Conservation (phyloP, 2,329 filamentous ascomycete genomes). For the Fusarium hostae region DNA sequence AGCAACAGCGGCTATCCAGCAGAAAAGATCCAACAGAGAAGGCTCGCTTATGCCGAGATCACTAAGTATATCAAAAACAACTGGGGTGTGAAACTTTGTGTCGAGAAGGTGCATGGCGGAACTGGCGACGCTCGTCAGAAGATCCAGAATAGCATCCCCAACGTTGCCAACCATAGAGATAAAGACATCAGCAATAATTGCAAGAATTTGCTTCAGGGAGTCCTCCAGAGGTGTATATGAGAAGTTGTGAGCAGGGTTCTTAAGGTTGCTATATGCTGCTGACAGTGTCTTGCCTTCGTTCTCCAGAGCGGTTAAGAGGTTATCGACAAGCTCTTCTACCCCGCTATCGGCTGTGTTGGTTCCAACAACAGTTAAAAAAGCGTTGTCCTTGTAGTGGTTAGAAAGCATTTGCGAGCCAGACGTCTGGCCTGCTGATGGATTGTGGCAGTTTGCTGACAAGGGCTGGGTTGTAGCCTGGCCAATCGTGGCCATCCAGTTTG, state of each 20-base stretch:
- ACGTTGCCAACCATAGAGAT: neutral
- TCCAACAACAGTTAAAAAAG: rapidly evolving
- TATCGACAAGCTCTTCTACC: neutral
- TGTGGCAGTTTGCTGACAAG: neutral
- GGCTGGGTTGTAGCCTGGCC: neutral
- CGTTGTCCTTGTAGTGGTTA: neutral
- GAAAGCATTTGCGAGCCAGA: neutral
- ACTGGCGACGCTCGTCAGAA: neutral
- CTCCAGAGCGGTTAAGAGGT: rapidly evolving
- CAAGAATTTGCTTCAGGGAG: neutral
- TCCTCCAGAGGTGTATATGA: rapidly evolving
- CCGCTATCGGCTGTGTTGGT: neutral
- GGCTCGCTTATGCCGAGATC: neutral
- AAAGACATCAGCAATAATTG: neutral
- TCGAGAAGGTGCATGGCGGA: neutral
- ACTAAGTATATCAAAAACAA: neutral
- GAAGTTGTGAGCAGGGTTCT: neutral
- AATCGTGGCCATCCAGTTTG: neutral
- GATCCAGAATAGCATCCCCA: neutral
- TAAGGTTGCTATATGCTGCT: neutral
- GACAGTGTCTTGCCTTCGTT: neutral
- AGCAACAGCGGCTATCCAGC: neutral
- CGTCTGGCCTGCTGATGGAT: neutral
- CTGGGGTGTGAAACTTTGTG: neutral
- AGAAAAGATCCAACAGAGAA: neutral